Conservation (phyloP, 257 asterid genomes). For the Primulina tabacum region DNA sequence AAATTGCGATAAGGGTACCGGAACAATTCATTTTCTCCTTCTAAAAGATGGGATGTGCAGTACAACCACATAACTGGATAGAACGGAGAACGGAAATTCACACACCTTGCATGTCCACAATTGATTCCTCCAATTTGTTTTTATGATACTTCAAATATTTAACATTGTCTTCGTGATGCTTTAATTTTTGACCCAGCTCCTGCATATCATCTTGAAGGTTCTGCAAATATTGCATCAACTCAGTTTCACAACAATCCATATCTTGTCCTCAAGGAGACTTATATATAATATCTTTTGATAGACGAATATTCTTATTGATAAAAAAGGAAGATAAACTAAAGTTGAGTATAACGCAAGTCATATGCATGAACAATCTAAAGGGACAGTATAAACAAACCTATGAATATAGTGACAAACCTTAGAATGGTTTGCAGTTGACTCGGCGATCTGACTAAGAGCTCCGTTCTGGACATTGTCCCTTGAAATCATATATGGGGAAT, state of each 20-base stretch:
- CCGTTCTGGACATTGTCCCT: neutral
- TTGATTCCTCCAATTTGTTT: slow-evolving; percentile 46
- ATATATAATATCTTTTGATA: no score
- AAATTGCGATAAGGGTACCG: neutral
- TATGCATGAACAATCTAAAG: no score
- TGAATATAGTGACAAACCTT: neutral
- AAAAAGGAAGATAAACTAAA: neutral
- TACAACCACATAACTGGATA: neutral
- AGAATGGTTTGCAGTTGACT: neutral
- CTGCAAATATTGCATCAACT: neutral
- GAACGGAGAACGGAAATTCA: neutral
- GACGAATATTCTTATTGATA: neutral
- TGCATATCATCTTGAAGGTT: slow-evolving; percentile 16
- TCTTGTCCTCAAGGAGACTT: neutral
- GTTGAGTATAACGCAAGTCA: neutral
- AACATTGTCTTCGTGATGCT: slow-evolving; percentile 53
- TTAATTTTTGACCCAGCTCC: slow-evolving; percentile 44
- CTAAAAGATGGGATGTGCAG: neutral
- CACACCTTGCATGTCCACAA: slow-evolving; percentile 57
- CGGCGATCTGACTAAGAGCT: neutral
- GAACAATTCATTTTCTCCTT: neutral
- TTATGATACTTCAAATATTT: slow-evolving; percentile 42
- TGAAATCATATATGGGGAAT: neutral
- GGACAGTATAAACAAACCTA: neutral
- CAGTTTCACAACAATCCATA: neutral